Evolutionary conservation across 352 stramenopile species (phyloP).

Genomic region (Lagenidium sp.): DNA sequence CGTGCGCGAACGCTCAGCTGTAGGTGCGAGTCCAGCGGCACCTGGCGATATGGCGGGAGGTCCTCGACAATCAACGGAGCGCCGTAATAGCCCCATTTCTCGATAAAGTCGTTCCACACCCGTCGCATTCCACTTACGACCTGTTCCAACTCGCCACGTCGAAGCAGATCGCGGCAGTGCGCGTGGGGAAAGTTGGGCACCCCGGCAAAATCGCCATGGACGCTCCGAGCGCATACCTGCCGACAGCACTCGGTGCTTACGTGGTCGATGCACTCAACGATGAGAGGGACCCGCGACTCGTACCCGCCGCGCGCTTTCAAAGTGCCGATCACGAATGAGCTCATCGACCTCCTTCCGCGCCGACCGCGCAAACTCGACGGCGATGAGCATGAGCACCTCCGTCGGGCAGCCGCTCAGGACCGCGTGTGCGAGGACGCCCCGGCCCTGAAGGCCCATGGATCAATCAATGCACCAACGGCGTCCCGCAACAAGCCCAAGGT

Average conservation of each 20-base stretch:
- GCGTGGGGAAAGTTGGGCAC: conserved; percentile 55
- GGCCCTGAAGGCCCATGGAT: conserved; percentile 13
- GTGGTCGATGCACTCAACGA: neutral
- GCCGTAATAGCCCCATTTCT: conserved; percentile 64
- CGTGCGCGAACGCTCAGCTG: conserved; percentile 37
- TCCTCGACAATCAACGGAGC: conserved; percentile 37
- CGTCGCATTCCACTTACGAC: conserved; percentile 15
- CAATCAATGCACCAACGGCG: neutral
- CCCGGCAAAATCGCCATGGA: conserved; percentile 43
- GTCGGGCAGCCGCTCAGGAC: conserved; percentile 27
- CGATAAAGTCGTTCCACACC: conserved; percentile 36
- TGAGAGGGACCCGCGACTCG: conserved; percentile 3
- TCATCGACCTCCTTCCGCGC: conserved; percentile 14
- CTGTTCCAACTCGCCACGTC: neutral
- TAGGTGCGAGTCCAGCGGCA: conserved; percentile 39
- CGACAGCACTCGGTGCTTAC: neutral
- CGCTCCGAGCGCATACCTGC: conserved; percentile 33
- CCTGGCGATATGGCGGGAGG: conserved; percentile 20
- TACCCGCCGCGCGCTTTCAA: conserved; percentile 45
- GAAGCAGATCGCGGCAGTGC: conserved; percentile 20
- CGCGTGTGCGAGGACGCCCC: conserved; percentile 30
- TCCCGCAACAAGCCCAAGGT: too few species aligned
- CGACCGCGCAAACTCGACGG: conserved; percentile 28
- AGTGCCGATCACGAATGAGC: conserved; percentile 25
- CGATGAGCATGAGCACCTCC: conserved; percentile 45